Base-by-base conservation (phyloP, 441 rosid species). In the Corymbia calophylla region DNA sequence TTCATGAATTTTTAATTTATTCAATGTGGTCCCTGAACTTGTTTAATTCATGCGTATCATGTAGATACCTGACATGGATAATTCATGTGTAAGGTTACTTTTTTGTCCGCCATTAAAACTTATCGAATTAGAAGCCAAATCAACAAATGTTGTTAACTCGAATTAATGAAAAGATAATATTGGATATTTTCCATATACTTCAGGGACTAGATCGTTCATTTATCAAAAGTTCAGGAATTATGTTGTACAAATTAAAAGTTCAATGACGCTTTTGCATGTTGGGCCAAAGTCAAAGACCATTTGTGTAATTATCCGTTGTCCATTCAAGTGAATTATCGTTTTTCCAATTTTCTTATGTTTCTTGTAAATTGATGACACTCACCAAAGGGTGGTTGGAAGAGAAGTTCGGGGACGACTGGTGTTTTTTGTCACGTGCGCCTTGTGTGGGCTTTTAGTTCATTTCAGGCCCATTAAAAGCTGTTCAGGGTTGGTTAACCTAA, bases 221-320 rank as follows among this genome's bases (percentile, higher is more conserved):
- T 39, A 39, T 23, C 5, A 39, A 73, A 39, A 73, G 29, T 73
- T 39, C 5, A 39, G 1, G 49, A 1, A 73, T 1, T 4, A 19
- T 9, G 11, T 73, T 39, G 7, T 4, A 39, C 4, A 3, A 39
- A 39, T 39, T 23, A 73, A 73, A 73, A 73, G 14, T 39, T 73
- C 9, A 35, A 3, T 15, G 3, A 35, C 0, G 49, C 6, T 1
- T 1, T 39, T 21, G 49, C 82, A 6, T 0, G 3, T 23, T 39
- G 29, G 82, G 29, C 49, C 16, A 35, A 5, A 73, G 5, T 44
- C 29, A 39, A 2, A 8, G 77, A 32, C 44, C 44, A 21, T 21
- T 39, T 39, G 29, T 73, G 5, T 21, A 73, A 73, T 39, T 39
- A 73, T 21, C 27, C 14, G 15, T 73, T 7, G 2, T 21, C 82